phyloP scores from a whole-genome alignment of 225 moss, liverwort and hornwort genomes.

The Thuidium tamariscinum region DNA sequence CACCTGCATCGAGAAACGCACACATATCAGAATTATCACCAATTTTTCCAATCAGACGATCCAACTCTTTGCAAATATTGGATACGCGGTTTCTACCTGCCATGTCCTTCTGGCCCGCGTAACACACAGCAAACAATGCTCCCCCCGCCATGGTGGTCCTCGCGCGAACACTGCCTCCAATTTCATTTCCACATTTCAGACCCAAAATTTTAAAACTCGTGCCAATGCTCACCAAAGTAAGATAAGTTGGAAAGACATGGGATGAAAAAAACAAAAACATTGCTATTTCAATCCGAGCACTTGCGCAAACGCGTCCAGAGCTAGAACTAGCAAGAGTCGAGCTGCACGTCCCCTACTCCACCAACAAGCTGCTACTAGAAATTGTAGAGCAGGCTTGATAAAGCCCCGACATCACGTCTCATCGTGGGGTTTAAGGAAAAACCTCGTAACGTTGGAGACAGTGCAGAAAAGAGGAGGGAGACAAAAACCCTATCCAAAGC shows the following conservation, averaged over 20 bases:
- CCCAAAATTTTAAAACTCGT: background rate
- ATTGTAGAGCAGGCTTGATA: background rate
- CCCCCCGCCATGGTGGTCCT: background rate
- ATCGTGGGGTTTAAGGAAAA: background rate
- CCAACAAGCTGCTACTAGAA: background rate
- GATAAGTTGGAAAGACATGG: background rate
- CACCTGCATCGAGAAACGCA: background rate
- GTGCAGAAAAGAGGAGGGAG: background rate
- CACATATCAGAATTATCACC: background rate
- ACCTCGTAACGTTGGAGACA: background rate
- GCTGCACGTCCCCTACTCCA: background rate
- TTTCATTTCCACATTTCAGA: background rate
- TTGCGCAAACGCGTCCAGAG: constrained; percentile 15
- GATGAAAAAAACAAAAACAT: too few relatives aligned
- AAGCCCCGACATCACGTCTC: constrained; percentile 21
- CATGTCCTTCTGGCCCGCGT: constrained; percentile 8
- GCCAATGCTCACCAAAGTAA: background rate
- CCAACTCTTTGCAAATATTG: background rate
- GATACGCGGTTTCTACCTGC: background rate
- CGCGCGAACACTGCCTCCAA: constrained; percentile 12
- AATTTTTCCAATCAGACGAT: background rate
- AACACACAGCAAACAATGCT: constrained; percentile 4
- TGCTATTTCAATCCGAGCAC: background rate
- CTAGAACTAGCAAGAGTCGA: background rate
- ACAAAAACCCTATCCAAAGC: constrained; percentile 3